phyloP scores from a whole-genome alignment of 371 early-diverging fungal genomes.

The Mucor irregularis region DNA sequence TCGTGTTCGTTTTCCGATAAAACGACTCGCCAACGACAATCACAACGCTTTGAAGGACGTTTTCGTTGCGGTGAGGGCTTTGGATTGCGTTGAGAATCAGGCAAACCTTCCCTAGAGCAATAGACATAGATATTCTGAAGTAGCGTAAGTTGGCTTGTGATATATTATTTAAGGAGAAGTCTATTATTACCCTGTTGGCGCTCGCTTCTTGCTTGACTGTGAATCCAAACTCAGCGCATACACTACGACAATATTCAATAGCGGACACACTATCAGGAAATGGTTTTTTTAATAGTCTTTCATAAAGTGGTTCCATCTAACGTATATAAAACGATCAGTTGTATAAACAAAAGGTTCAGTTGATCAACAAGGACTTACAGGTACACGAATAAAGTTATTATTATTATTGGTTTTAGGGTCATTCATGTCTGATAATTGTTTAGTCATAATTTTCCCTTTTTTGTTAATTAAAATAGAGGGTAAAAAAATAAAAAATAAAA shows the following conservation, averaged over 20 bases:
- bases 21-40: constrained; percentile 67
- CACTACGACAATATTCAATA: constrained; percentile 39
- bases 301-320: constrained; percentile 48
- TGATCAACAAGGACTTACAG: constrained; percentile 15
- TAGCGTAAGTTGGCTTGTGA: not conserved
- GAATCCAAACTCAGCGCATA: constrained; percentile 44
- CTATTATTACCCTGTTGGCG: constrained; percentile 46
- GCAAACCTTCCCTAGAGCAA: constrained; percentile 64
- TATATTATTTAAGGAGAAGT: not conserved
- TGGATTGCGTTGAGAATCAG: constrained; percentile 59
- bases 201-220: constrained; percentile 51
- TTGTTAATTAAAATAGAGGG: not conserved
- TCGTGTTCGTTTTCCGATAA: constrained; percentile 57
- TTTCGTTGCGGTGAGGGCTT: constrained; percentile 59
- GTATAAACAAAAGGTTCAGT: not conserved
- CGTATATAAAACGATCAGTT: not conserved
- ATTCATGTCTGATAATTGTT: constrained; percentile 11
- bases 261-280: constrained; percentile 39
- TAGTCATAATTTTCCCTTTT: constrained; percentile 13
- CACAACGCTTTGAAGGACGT: constrained; percentile 60
- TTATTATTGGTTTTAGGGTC: constrained; percentile 5
- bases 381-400: constrained; percentile 21
- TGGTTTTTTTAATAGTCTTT: constrained; percentile 31
- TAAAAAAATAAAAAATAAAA: constrained; percentile 1
- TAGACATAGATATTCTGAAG: constrained; percentile 62